Evolutionary conservation across 1,284 basidiomycete genomes (phyloP).

Genomic region (Spongispora temasekensis): DNA sequence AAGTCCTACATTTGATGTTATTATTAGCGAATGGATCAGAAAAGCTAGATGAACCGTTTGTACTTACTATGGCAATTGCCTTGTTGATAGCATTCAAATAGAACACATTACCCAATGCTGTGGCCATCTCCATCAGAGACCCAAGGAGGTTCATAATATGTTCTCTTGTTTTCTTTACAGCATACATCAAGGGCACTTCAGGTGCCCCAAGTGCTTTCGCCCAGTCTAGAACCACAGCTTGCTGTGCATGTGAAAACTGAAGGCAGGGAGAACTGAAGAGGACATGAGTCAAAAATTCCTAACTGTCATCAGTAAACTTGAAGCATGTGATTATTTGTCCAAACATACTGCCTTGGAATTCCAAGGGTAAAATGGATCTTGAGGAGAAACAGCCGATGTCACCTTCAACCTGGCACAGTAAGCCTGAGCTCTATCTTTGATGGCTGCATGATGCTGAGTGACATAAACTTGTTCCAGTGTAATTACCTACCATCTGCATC

Average conservation of each 20-base stretch:
- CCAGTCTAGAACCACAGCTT: slow-evolving; percentile 27
- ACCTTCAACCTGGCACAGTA: background rate
- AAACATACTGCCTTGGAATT: slow-evolving; percentile 7
- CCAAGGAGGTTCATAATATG: slow-evolving; percentile 26
- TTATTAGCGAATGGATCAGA: background rate
- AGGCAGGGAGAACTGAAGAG: slow-evolving; percentile 8
- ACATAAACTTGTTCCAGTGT: no score
- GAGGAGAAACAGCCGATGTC: no score
- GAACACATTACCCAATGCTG: slow-evolving; percentile 1
- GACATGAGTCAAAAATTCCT: slow-evolving; percentile 6
- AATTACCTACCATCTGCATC: no score
- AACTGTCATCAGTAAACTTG: background rate
- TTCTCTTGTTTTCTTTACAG: slow-evolving; percentile 27
- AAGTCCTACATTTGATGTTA: slow-evolving; percentile 27
- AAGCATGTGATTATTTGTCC: background rate
- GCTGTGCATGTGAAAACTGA: no score
- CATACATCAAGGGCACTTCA: slow-evolving; percentile 25
- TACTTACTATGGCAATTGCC: slow-evolving; percentile 13
- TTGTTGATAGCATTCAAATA: slow-evolving; percentile 12
- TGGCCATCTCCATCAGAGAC: slow-evolving; percentile 2
- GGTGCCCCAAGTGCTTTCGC: slow-evolving; percentile 27
- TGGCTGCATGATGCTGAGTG: no score
- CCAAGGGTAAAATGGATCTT: slow-evolving; percentile 15
- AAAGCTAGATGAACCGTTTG: background rate
- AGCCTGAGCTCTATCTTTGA: no score